phyloP scores from a whole-genome alignment of 441 rosid genomes.

The Arabidopsis lyrata region DNA sequence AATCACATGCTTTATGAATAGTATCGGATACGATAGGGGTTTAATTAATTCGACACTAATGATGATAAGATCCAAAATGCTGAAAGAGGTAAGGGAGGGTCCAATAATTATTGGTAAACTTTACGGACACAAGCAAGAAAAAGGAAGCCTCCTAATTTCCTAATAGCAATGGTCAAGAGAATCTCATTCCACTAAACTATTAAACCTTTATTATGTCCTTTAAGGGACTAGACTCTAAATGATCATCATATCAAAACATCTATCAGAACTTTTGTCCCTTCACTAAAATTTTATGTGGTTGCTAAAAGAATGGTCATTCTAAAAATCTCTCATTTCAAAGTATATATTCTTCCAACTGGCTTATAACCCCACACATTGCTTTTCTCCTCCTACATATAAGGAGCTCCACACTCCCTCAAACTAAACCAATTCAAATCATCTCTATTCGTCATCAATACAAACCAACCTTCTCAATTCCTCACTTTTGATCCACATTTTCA shows the following conservation, averaged over 20 bases:
- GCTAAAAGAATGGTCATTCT: conserved; percentile 37
- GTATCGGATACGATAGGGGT: conserved; percentile 35
- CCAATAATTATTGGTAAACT: conserved; percentile 31
- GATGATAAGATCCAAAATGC: conserved; percentile 43
- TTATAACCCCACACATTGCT: conserved; percentile 32
- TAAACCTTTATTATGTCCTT: conserved; percentile 20
- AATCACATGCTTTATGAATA: conserved; percentile 34
- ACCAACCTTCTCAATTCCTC: conserved; percentile 5
- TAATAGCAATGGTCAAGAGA: conserved; percentile 32
- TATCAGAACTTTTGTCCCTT: background rate
- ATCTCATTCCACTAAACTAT: conserved; percentile 38
- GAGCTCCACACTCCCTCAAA: conserved; percentile 36
- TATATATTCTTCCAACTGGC: conserved; percentile 43
- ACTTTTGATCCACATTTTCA: conserved; percentile 17
- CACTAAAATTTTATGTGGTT: conserved; percentile 37
- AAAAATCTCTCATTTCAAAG: conserved; percentile 29
- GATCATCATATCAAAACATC: conserved; percentile 20
- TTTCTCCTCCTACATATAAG: conserved; percentile 37
- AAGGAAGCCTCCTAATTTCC: conserved; percentile 35
- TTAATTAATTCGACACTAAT: conserved; percentile 28
- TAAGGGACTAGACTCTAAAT: conserved; percentile 32
- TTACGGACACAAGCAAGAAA: conserved; percentile 35
- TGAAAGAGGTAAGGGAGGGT: conserved; percentile 37
- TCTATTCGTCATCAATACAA: conserved; percentile 30
- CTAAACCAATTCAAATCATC: conserved; percentile 27